Evolutionary conservation across 768 basidiomycete species (phyloP), one percentile per base, ranked within the genome.

Genomic region (Clavaria fumosa): DNA sequence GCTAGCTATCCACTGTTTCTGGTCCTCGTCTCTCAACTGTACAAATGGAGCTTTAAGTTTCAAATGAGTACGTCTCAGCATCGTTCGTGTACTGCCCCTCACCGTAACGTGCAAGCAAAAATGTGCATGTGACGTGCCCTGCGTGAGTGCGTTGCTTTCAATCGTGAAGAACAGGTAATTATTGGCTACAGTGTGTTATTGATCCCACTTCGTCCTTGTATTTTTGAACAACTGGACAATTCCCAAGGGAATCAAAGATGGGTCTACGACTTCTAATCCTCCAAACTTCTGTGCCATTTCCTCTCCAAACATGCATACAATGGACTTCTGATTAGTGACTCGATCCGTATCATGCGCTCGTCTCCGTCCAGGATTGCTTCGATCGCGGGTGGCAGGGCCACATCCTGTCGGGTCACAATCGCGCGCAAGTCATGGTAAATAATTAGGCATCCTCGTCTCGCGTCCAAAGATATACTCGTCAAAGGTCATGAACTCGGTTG

Each of bases 231-330:
- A 3, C 34, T 60, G 50, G 19, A 63, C 55, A 54, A 66, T 58
- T n/a, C 58, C 60, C 18, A 61, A 51, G 24, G 62, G 63, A 38
- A 64, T 61, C 44, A 61, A 39, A 22, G 49, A 53, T 3, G 58
- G 47, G 45, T 66, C 61, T 5, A 66, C 62, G n/a, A 11, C 52
- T 17, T 61, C 57, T 40, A 63, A 41, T 19, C 56, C 50, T 1
- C 63, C 63, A 48, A 62, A 66, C 36, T 54, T 59, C 41, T 49
- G 50, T 24, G 60, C 49, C 10, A 64, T 47, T 28, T 62, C 60
- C 31, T 59, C 55, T 3, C 61, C 61, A 48, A 63, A 63, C 23
- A 59, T 45, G 18, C 54, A 51, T 21, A 59, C 42, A n/a, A 62
- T 45, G 62, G 62, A 64, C 30, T 46, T 44, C 9, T 55, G 46